These are phyloP conservation scores for Cryphonectria nitschkei DNA, from an alignment of 2,329 filamentous ascomycete species.

Conservation along the genomic window DNA sequence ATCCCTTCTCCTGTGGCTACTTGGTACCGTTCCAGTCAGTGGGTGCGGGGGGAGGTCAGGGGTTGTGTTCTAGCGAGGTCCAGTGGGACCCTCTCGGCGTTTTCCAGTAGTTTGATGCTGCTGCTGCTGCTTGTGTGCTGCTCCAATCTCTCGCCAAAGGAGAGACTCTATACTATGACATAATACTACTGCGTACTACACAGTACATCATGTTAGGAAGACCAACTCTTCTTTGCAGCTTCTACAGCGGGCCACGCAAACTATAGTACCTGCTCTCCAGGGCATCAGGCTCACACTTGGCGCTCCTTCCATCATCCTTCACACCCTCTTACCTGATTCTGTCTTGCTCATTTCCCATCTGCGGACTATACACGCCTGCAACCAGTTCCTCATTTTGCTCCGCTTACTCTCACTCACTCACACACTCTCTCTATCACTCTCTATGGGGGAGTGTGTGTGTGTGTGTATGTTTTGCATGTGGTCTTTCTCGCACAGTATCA, in stretches of 20 bases:
- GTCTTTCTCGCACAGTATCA: not conserved
- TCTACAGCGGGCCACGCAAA: not conserved
- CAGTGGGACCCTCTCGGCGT: not conserved
- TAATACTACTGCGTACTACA: too few species aligned
- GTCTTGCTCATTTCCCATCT: conserved; percentile 12
- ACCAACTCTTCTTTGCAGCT: not conserved
- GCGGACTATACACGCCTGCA: not conserved
- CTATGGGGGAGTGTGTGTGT: not conserved
- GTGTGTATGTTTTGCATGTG: not conserved
- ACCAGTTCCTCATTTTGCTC: not conserved
- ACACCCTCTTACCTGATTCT: conserved; percentile 9
- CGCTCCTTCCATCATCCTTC: not conserved
- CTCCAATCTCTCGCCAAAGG: not conserved
- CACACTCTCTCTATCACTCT: not conserved
- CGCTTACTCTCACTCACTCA: not conserved
- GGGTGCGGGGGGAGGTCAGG: not conserved
- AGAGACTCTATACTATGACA: too few species aligned
- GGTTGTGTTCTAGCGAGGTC: not conserved
- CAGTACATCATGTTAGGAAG: not conserved
- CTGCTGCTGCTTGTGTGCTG: not conserved
- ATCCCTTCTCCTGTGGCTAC: not conserved
- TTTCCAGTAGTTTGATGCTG: not conserved
- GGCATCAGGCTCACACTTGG: not conserved
- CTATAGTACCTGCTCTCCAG: not conserved
- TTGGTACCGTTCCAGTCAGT: not conserved